Evolutionary conservation across 768 basidiomycete species (phyloP), one percentile per base, ranked within the genome.

Genomic region (Russula lepida): DNA sequence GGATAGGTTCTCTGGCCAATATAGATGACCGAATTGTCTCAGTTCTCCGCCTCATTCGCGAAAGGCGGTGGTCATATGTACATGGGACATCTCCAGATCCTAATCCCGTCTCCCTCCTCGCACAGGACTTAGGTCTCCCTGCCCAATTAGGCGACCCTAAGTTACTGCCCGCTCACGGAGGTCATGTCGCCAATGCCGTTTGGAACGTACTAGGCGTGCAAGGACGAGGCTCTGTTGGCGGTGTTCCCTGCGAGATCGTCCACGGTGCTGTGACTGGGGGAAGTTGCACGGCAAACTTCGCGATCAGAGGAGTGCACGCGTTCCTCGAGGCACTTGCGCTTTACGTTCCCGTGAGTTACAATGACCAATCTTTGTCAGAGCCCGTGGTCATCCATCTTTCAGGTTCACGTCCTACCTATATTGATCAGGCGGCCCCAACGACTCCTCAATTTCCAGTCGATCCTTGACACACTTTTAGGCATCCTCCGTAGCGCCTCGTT

Each of bases 191-290:
- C 3, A 74, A 78, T 63, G 68, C 72, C 1, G 68, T 70, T 6
- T 92, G 89, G 89, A 75, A 78, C 54, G 63, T 64, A 12, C 68
- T 92, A 8, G 81, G 81, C 1, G 78, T 90, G 0, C 70, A 64
- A 7, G 79, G 75, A 25, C 72, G 89, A 49, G 44, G 70, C 1
- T 78, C 81, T 4, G 68, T 87, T 3, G 89, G 88, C 3, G 89
- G 89, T 2, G 63, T 91, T 7, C 89, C 89, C 2, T 92, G 89
- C 66, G 84, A 89, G 68, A 66, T 90, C 4, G 80, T 91, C 0
- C 89, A 92, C 66, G 82, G 81, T 11, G 70, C 75, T n/a, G 72
- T 83, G 39, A 79, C 79, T 4, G 76, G 76, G 30, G 72, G 73
- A 19, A 86, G 81, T 66, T 91, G 89, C 68, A 74, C 76, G 0